These are phyloP conservation scores for Euphorbia celastroides DNA, from an alignment of 441 rosid genomes.

Conservation along the genomic window DNA sequence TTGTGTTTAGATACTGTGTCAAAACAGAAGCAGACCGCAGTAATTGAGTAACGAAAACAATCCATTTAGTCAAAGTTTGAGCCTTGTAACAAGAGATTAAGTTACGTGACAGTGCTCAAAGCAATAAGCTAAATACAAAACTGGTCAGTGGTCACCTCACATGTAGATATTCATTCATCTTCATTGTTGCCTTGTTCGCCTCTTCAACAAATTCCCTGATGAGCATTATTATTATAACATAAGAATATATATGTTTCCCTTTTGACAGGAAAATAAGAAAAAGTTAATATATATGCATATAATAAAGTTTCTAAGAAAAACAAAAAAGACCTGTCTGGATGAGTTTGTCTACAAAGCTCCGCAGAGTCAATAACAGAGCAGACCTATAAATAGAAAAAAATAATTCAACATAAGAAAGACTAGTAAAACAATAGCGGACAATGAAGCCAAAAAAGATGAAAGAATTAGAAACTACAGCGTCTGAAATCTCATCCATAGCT, in stretches of 20 bases:
- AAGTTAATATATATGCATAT: neutral
- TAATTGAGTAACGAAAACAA: conserved; percentile 3
- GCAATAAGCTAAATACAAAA: too few species aligned
- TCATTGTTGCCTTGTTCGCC: conserved; percentile 82
- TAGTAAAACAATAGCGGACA: neutral
- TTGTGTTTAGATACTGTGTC: conserved; percentile 75
- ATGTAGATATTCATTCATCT: conserved; percentile 91
- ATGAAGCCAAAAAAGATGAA: neutral
- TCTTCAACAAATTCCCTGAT: conserved; percentile 84
- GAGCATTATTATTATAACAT: conserved; percentile 2
- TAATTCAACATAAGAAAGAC: neutral
- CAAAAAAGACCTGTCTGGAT: conserved; percentile 69
- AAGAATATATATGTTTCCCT: neutral
- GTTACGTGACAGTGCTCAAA: too few species aligned
- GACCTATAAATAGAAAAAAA: conserved; percentile 48
- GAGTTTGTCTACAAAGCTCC: conserved; percentile 89
- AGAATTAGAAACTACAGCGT: conserved; percentile 47
- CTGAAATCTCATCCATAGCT: conserved; percentile 93
- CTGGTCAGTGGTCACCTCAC: conserved; percentile 98
- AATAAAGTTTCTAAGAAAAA: neutral
- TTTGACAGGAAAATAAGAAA: conserved; percentile 1
- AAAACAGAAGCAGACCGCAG: conserved; percentile 14
- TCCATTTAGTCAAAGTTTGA: neutral
- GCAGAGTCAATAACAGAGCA: conserved; percentile 96
- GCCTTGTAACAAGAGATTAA: conserved; percentile 15